phyloP scores from a whole-genome alignment of 768 basidiomycete species.

The Kwoniella dendrophila region DNA sequence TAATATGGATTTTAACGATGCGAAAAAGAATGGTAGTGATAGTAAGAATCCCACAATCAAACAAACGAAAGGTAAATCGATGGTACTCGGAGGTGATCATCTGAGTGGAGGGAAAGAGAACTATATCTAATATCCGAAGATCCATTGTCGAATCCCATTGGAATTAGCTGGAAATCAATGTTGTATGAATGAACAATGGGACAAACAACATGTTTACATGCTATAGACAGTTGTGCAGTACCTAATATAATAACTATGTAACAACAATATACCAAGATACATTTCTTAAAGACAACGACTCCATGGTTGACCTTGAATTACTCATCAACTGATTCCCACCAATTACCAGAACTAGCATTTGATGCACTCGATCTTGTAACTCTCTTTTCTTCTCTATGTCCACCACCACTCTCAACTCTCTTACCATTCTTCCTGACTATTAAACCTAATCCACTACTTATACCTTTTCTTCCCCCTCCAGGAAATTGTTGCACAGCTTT shows the following conservation, averaged over 20 bases:
- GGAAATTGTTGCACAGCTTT: constrained; percentile 52
- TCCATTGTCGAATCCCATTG: not conserved
- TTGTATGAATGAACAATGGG: not conserved
- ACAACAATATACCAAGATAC: too few relatives aligned
- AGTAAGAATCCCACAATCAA: too few relatives aligned
- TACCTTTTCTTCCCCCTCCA: constrained; percentile 65
- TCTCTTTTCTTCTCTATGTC: constrained; percentile 19
- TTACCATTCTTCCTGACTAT: constrained; percentile 33
- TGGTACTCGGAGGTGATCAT: constrained; percentile 24
- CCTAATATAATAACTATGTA: too few relatives aligned
- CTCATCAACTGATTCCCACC: constrained; percentile 40
- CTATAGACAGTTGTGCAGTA: too few relatives aligned
- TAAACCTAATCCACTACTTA: constrained; percentile 58
- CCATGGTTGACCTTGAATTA: not conserved
- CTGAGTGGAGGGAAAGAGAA: constrained; percentile 27
- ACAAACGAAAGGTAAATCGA: not conserved
- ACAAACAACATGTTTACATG: too few relatives aligned
- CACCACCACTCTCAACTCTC: constrained; percentile 29
- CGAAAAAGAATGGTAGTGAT: not conserved
- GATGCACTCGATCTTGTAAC: constrained; percentile 13
- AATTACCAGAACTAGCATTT: constrained; percentile 21
- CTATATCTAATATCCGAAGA: not conserved
- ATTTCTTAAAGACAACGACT: not conserved
- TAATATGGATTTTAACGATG: not conserved
- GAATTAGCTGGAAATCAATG: not conserved